Conservation (phyloP, 2,329 filamentous ascomycete genomes). For the Sclerotinia spermophila region DNA sequence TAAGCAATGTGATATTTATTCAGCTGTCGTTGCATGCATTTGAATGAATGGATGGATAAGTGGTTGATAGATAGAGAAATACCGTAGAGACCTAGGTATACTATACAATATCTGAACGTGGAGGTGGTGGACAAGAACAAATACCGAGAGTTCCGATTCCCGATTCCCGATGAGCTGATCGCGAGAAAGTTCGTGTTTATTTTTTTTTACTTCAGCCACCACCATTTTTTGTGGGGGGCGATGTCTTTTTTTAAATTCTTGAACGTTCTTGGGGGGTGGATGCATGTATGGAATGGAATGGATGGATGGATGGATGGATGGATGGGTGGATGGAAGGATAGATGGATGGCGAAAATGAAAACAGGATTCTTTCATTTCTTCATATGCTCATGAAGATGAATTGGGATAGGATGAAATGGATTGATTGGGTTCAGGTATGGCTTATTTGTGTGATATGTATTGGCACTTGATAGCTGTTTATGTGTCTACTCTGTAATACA, state of each 20-base stretch:
- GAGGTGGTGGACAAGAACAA: background rate
- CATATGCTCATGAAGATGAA: background rate
- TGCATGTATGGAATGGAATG: background rate
- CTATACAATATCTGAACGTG: background rate
- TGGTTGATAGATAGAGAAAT: background rate
- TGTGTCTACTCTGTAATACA: background rate
- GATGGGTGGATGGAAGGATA: background rate
- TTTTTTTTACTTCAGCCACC: constrained; percentile 10
- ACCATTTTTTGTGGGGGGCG: constrained; percentile 4
- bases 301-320: background rate
- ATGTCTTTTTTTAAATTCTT: background rate
- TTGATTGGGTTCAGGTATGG: background rate
- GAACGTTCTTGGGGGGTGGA: background rate
- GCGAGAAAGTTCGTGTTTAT: background rate
- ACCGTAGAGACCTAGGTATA: background rate
- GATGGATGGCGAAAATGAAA: background rate
- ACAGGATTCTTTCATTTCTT: background rate
- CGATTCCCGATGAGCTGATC: constrained; percentile 1
- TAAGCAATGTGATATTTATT: background rate
- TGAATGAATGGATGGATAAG: too few relatives aligned
- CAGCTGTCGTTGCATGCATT: background rate
- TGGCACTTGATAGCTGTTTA: background rate
- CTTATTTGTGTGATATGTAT: background rate
- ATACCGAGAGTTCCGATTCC: background rate
- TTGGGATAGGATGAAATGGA: background rate